Evolutionary conservation across 495 filamentous ascomycete genomes (phyloP).

Genomic region (Margaritispora aquatica): DNA sequence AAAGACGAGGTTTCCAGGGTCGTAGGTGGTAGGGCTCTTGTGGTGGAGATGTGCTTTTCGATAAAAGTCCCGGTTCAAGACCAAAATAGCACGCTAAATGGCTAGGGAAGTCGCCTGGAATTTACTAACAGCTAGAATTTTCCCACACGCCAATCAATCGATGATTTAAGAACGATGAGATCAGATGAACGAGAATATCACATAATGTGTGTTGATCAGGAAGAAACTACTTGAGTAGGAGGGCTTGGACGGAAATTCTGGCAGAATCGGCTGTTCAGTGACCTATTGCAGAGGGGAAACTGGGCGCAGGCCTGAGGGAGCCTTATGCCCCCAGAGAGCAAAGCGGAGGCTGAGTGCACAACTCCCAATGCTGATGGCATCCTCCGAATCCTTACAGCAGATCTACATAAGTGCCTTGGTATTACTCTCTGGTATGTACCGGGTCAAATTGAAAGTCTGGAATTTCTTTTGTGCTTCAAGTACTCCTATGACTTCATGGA

Average conservation of each 20-base stretch:
- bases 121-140: too few species aligned
- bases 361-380: background rate
- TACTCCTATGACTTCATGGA: background rate
- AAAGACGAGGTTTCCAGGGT: background rate
- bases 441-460: too few species aligned
- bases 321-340: background rate
- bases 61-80: background rate
- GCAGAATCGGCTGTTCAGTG: background rate
- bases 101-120: too few species aligned
- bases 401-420: background rate
- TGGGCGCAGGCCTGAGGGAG: background rate
- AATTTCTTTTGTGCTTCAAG: background rate
- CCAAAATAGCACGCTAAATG: background rate
- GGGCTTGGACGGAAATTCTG: background rate
- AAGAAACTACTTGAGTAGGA: too few species aligned
- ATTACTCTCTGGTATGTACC: too few species aligned
- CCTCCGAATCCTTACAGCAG: background rate
- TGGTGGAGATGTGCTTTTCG: background rate
- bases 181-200: background rate
- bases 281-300: background rate
- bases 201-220: too few species aligned
- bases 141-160: too few species aligned
- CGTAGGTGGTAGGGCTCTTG: background rate
- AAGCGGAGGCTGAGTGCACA: background rate
- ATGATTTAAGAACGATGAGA: background rate